Base-by-base conservation (phyloP, 208 protist species). In the Crithidia bombi region DNA sequence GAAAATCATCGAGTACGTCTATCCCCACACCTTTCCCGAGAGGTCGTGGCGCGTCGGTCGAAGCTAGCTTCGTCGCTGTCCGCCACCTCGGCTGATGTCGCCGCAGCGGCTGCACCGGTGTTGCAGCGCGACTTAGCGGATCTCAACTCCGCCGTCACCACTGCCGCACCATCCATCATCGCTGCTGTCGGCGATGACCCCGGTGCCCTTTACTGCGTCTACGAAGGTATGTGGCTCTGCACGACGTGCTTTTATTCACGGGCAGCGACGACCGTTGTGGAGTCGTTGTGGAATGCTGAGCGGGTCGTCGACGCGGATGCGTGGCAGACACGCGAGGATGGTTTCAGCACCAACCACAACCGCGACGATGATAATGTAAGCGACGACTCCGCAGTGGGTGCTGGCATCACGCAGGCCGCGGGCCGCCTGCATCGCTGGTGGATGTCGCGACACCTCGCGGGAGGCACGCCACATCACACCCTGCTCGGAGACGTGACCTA, bases 171-270 rank as follows among this genome's bases (percentile, higher is more conserved):
- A 57, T n/a, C 30, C 15, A 35, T 9, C 4, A 39, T 21, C 10
- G 30, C 33, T 17, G 30, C 21, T 17, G 43, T n/a, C 15, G 15
- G 6, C 11, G 54, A 44, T 11, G n/a, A 11, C 6, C 25, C 25
- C 5, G 43, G 46, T 19, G 46, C 32, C 7, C 35, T 50, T 7
- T 75, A 68, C 62, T 75, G 70, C 26, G 57, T 57, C 10, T 75
- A 57, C 6, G 62, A 75, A 25, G 70, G 70, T 2, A 43, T 30
- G 5, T 75, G 65, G n/a, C 19, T 75, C 23, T 75, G 70, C 70
- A 5, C 17, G 12, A 14, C 35, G n/a, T 75, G 70, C 55, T 74
- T 67, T n/a, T n/a, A n/a, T n/a, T 43, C 7, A 44, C 32, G 11
- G 36, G 12, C 14, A 2, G 10, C 10, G 33, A 32, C 19, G 15